Evolutionary conservation across 345 rosid genomes (phyloP), one percentile per base, ranked within the genome.

Genomic region (Syzygium jambos): DNA sequence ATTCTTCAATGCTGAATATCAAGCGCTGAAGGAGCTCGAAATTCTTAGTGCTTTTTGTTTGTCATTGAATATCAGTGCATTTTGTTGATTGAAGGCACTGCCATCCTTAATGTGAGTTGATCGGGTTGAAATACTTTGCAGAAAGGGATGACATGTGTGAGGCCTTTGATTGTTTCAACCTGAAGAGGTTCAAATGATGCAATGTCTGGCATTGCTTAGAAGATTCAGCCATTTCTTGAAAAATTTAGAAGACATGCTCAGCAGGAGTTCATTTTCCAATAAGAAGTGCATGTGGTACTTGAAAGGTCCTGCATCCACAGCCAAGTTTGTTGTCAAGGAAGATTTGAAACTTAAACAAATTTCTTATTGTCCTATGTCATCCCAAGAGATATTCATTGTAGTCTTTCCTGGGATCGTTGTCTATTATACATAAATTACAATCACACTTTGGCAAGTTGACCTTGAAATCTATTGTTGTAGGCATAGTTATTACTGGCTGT

Each of bases 401-500:
- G 41, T 14, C 38, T 29, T 6, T 14, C 41, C 2, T 29, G 41
- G 41, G 15, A 15, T 29, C 5, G 10, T 27, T 29, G 14, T 63
- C 9, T 14, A 2, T 63, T 13, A n/a, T 6, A 63, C 19, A n/a
- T 4, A 13, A 63, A 3, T 63, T 14, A n/a, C 4, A n/a, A 6
- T 2, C 73, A 6, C 19, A n/a, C 17, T 1, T 63, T 6, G 38
- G 73, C 38, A 63, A 63, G 38, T n/a, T 6, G 73, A 63, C 73
- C 73, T 63, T 13, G 38, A 63, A n/a, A 1, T 63, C 2, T n/a
- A 13, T 27, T 14, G 73, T n/a, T n/a, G 38, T n/a, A 63, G 1
- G 2, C 15, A 14, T 14, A 63, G 21, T 63, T 3, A 63, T 63
- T 2, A 0, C 1, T 6, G 0, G 11, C 77, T 13, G 0, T 3